A percentile compares a stretch with the other conserved stretches of the same genome.
Evolutionary conservation across 2,329 filamentous ascomycete genomes (phyloP).

Genomic region (Nigrospora oryzae): DNA sequence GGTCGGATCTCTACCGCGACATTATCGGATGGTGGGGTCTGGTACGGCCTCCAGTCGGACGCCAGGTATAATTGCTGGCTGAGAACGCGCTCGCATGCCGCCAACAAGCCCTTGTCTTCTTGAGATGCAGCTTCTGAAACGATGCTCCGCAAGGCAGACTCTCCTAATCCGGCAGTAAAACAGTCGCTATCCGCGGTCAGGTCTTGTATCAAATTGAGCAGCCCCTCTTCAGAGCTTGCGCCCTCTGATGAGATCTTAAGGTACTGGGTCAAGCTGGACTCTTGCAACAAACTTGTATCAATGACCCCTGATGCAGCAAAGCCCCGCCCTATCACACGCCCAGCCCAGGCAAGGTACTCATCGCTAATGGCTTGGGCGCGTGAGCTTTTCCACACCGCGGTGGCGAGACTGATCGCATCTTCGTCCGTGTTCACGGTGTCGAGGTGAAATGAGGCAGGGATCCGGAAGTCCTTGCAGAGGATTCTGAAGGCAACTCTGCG

Average conservation of each 20-base stretch:
- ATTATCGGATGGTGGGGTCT: slow-evolving; percentile 45
- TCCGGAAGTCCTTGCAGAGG: slow-evolving; percentile 67
- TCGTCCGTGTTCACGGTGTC: slow-evolving; percentile 65
- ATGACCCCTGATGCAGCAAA: slow-evolving; percentile 70
- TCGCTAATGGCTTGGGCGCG: slow-evolving; percentile 52
- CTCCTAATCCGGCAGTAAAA: slow-evolving; percentile 48
- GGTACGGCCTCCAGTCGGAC: slow-evolving; percentile 49
- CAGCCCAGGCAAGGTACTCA: slow-evolving; percentile 77
- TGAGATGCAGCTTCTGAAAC: slow-evolving; percentile 42
- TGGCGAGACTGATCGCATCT: slow-evolving; percentile 51
- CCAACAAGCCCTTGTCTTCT: slow-evolving; percentile 37
- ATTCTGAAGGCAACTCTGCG: slow-evolving; percentile 62
- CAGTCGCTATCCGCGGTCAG: slow-evolving; percentile 52
- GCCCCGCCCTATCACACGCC: slow-evolving; percentile 72
- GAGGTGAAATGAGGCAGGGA: slow-evolving; percentile 44
- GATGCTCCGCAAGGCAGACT: slow-evolving; percentile 48
- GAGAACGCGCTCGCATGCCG: slow-evolving; percentile 43
- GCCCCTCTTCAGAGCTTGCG: slow-evolving; percentile 52
- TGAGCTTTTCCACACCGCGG: slow-evolving; percentile 71
- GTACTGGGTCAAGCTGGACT: slow-evolving; percentile 47
- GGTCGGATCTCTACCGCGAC: slow-evolving; percentile 12
- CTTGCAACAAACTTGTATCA: slow-evolving; percentile 48
- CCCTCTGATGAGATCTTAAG: slow-evolving; percentile 34
- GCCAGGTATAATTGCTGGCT: slow-evolving; percentile 41
- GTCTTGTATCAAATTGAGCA: slow-evolving; percentile 54